Percentiles rank a stretch among this genome's conserved stretches.
These are phyloP conservation scores for Naganishia cerealis DNA, from an alignment of 1,284 basidiomycete species.

Conservation along the genomic window DNA sequence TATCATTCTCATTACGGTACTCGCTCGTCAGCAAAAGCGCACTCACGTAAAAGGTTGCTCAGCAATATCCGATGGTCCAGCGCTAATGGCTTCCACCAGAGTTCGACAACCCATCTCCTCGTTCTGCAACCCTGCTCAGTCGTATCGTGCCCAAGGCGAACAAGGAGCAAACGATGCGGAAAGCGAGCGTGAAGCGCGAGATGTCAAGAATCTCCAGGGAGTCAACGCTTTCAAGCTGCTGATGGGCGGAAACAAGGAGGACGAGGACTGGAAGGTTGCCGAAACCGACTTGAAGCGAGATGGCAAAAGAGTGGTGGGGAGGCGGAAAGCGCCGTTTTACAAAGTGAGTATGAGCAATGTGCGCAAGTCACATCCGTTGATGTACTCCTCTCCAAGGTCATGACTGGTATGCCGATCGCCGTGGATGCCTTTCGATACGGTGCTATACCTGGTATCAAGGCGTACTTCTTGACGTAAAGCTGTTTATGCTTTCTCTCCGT, in stretches of 20 bases:
- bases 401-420: slow-evolving; percentile 95
- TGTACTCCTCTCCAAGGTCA: slow-evolving; percentile 47
- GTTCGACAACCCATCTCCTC: slow-evolving; percentile 31
- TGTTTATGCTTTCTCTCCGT: slow-evolving; percentile 30
- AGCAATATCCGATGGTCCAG: neutral
- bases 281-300: slow-evolving; percentile 52
- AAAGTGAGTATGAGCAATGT: slow-evolving; percentile 61
- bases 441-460: slow-evolving; percentile 77
- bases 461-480: slow-evolving; percentile 80
- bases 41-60: slow-evolving; percentile 17
- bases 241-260: slow-evolving; percentile 77
- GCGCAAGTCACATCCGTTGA: neutral
- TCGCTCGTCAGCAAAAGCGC: slow-evolving; percentile 22
- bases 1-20: slow-evolving; percentile 12
- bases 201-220: slow-evolving; percentile 36
- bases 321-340: slow-evolving; percentile 84
- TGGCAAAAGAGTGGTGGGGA: slow-evolving; percentile 56
- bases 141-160: slow-evolving; percentile 2
- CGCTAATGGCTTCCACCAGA: neutral
- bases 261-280: slow-evolving; percentile 79
- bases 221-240: slow-evolving; percentile 71
- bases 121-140: slow-evolving; percentile 9
- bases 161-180: slow-evolving; percentile 13
- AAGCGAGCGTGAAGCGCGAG: slow-evolving; percentile 32
- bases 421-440: slow-evolving; percentile 95